Evolutionary conservation across 2,329 filamentous ascomycete species (phyloP), one percentile per base, ranked within the genome.

Genomic region (Epichloe sibirici): DNA sequence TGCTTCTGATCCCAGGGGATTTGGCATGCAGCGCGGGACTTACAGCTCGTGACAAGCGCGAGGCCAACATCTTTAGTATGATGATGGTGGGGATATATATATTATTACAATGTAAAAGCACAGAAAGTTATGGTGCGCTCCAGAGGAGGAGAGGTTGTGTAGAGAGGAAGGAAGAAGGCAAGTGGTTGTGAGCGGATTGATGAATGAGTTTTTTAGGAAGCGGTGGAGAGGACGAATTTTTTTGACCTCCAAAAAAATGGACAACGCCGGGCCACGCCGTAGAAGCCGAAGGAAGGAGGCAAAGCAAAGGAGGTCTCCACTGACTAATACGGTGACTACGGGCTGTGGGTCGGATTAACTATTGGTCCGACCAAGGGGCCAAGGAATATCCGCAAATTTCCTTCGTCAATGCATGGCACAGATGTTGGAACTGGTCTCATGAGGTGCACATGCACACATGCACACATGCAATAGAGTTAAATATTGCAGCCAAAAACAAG

Each of bases 21-120:
- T 25, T 37, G 40, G 3, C n/a, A 23, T 23, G 9, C 31, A 11
- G 38, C 38, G 48, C 48, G 15, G 4, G 37, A 50, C 85, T 76
- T 82, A 89, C 85, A 80, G 83, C 83, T 78, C 84, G 81, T 65
- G 81, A 79, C 64, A 88, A 74, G 71, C 82, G 82, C 65, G 84
- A 80, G 67, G 84, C 76, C 73, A 88, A 70, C 85, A 89, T 88
- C 69, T 72, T 83, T 74, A 66, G 63, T 62, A 62, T 62, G 56
- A 57, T 58, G 60, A 57, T 57, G 61, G 58, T 12, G 13, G 62
- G 34, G 63, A 63, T 66, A 69, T 66, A 63, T 66, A 69, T 66
- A 64, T 43, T 62, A 58, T 59, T 63, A 61, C 46, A 55, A 50
- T 43, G 37, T 63, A 61, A 62, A 63, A 65, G 62, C 61, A 63